Evolutionary conservation across 2,329 filamentous ascomycete species (phyloP), one percentile per base, ranked within the genome.

Genomic region (Aureobasidium musti): DNA sequence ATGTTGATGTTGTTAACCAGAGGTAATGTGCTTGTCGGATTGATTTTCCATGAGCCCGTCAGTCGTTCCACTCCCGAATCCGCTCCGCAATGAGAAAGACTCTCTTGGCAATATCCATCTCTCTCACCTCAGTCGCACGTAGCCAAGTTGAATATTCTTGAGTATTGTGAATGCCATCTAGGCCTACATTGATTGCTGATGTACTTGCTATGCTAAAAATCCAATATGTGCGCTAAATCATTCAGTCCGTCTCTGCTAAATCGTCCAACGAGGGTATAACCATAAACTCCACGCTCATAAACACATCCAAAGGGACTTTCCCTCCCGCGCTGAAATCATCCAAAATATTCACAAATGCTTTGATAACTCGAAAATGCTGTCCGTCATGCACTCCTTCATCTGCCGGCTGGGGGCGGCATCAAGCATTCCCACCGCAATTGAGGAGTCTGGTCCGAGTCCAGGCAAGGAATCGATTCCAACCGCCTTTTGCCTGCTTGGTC

Each of bases 391-490:
- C 14, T 19, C 28, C 45, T 19, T 33, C 11, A 13, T 19, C 19
- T 26, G n/a, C 11, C 49, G 19, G 5, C 17, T 45, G 26, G 30
- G 30, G 28, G 30, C 26, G n/a, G 45, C 60, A 41, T 56, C 63
- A 49, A 33, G 26, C 43, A 35, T 41, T 65, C 11, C 41, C 54
- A 47, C 78, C 77, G 67, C 84, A 78, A 69, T 84, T 82, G 69
- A 86, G 80, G 66, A 86, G 73, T 67, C 83, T 78, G 37, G 84
- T 86, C 71, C 81, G 80, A 68, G 85, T 77, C 84, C 84, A 86
- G 1, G 83, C 84, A 65, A 85, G 76, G 71, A 86, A 86, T 28
- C 81, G 77, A 67, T 84, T 77, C 84, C 84, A 86, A 26, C 78
- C 74, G 35, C 78, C 77, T 69, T 79, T 80, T 5, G 77, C 76